phyloP scores from a whole-genome alignment of 768 basidiomycete genomes.

The Tulasnella sp. region DNA sequence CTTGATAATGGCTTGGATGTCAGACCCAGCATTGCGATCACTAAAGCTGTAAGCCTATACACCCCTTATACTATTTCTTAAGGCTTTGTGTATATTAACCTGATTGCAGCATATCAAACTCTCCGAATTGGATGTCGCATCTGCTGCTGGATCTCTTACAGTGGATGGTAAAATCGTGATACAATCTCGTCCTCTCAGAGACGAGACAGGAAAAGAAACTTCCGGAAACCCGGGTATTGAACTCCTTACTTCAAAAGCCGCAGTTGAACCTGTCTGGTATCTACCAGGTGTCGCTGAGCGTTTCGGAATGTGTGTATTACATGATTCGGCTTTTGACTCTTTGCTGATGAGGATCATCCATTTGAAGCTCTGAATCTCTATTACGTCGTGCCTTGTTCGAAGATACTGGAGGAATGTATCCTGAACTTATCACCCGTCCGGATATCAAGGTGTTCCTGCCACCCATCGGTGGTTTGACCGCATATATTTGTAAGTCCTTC shows the following conservation, averaged over 20 bases:
- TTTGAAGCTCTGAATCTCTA: conserved; percentile 56
- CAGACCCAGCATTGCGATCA: conserved; percentile 85
- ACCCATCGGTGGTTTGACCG: conserved; percentile 82
- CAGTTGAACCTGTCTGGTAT: conserved; percentile 95
- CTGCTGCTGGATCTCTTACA: conserved; percentile 51
- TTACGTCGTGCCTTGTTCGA: conserved; percentile 89
- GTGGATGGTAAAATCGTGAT: conserved; percentile 78
- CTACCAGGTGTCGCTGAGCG: conserved; percentile 85
- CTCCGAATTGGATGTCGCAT: conserved; percentile 77
- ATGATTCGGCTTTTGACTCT: background rate
- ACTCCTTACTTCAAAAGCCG: conserved; percentile 79
- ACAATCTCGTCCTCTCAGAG: conserved; percentile 47
- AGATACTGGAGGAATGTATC: conserved; percentile 92
- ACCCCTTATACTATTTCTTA: too few species aligned
- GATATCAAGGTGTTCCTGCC: conserved; percentile 95
- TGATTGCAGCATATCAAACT: conserved; percentile 80
- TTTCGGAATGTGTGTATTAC: conserved; percentile 66
- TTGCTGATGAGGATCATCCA: background rate
- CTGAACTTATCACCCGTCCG: conserved; percentile 86
- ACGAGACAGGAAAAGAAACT: conserved; percentile 48
- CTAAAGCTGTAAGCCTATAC: conserved; percentile 40
- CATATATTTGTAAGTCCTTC: conserved; percentile 64
- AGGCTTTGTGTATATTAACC: too few species aligned
- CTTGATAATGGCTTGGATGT: conserved; percentile 64
- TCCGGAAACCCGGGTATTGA: conserved; percentile 66